A percentile compares a stretch with the other conserved stretches of the same genome.
Evolutionary conservation across 306 rosid genomes (phyloP).

Genomic region (Leucaena leucocephala): DNA sequence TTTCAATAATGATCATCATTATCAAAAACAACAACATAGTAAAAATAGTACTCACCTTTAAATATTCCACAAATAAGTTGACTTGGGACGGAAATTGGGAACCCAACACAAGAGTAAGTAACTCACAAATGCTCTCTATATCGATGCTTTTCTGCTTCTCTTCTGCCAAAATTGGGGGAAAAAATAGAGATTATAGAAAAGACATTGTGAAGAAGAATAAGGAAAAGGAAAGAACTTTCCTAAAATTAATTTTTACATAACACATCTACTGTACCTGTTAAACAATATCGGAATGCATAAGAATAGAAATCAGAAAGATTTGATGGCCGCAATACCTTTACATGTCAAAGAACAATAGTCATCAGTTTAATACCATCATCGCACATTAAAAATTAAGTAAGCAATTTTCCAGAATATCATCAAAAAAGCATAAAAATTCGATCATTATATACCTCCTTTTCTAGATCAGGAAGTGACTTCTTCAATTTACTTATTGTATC

Average conservation of each 20-base stretch:
- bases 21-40: constrained; percentile 19
- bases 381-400: constrained; percentile 1
- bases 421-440: constrained; percentile 11
- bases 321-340: constrained; percentile 79
- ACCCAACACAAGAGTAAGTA: constrained; percentile 84
- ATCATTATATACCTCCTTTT: constrained; percentile 81
- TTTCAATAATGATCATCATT: background rate
- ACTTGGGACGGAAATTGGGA: constrained; percentile 78
- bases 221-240: background rate
- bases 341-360: constrained; percentile 40
- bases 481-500: constrained; percentile 82
- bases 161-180: constrained; percentile 53
- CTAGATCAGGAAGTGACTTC: constrained; percentile 92
- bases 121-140: constrained; percentile 89
- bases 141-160: constrained; percentile 99
- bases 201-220: constrained; percentile 12
- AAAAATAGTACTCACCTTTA: constrained; percentile 64
- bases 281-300: constrained; percentile 89
- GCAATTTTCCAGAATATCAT: constrained; percentile 16
- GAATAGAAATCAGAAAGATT: constrained; percentile 92
- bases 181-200: constrained; percentile 33
- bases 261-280: constrained; percentile 67
- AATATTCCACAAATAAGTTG: constrained; percentile 70
- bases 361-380: constrained; percentile 32
- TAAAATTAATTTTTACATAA: constrained; percentile 23